A percentile compares a stretch with the other conserved stretches of the same genome.
These are phyloP conservation scores for Morella rubra DNA, from an alignment of 306 rosid genomes.

Conservation along the genomic window DNA sequence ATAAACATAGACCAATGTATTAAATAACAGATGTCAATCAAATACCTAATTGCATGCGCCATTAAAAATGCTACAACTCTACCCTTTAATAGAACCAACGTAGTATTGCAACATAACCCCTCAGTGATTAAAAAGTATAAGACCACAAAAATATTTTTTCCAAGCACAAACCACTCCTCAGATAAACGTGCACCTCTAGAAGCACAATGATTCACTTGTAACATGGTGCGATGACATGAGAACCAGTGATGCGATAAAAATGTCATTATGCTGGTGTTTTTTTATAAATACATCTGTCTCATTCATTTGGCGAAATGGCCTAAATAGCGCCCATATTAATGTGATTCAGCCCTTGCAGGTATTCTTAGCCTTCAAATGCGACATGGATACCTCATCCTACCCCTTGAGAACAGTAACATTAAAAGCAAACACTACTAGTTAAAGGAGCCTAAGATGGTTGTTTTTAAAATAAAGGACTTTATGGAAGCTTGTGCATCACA, in stretches of 20 bases:
- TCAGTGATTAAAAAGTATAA: not conserved
- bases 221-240: not conserved
- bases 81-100: not conserved
- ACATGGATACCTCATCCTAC: not conserved
- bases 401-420: not conserved
- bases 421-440: not conserved
- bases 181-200: not conserved
- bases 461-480: not conserved
- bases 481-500: not conserved
- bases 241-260: not conserved
- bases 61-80: not conserved
- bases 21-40: not conserved
- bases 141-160: not conserved
- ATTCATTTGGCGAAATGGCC: not conserved
- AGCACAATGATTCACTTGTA: not conserved
- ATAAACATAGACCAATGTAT: not conserved
- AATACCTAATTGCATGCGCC: not conserved
- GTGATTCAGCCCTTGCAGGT: not conserved
- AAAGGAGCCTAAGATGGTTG: not conserved
- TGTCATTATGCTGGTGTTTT: not conserved
- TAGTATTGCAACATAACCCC: not conserved
- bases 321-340: not conserved
- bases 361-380: not conserved
- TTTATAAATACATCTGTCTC: not conserved
- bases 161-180: not conserved